Conservation (phyloP, 805 yeast species). For the Cyberlindnera meyerae region DNA sequence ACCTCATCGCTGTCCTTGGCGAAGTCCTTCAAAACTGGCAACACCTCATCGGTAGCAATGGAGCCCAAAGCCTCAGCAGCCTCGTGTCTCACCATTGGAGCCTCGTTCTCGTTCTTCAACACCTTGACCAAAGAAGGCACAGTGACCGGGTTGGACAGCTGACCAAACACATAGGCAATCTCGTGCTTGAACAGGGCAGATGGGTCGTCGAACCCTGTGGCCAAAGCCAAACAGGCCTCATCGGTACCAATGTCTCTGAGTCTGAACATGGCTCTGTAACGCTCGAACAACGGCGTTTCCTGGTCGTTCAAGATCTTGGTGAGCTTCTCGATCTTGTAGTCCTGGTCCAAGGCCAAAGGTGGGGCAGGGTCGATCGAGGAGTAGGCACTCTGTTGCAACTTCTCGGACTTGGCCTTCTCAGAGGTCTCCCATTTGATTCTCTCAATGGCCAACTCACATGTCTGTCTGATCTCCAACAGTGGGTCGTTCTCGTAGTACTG, state of each 20-base stretch:
- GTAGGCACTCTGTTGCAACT: slow-evolving; percentile 69
- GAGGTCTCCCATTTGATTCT: slow-evolving; percentile 91
- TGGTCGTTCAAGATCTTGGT: slow-evolving; percentile 71
- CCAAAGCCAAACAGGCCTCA: slow-evolving; percentile 90
- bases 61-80: slow-evolving; percentile 99
- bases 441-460: slow-evolving; percentile 95
- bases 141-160: slow-evolving; percentile 86
- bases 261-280: slow-evolving; percentile 98
- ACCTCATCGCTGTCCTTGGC: slow-evolving; percentile 80
- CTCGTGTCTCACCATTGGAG: slow-evolving; percentile 99
- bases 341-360: slow-evolving; percentile 68
- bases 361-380: slow-evolving; percentile 98
- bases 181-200: slow-evolving; percentile 96
- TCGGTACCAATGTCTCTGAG: slow-evolving; percentile 90
- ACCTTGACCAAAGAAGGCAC: slow-evolving; percentile 85
- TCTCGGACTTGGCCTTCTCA: slow-evolving; percentile 58
- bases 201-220: slow-evolving; percentile 82
- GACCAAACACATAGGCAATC: slow-evolving; percentile 97
- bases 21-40: slow-evolving; percentile 79
- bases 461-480: slow-evolving; percentile 83
- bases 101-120: slow-evolving; percentile 71
- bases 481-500: slow-evolving; percentile 71
- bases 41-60: slow-evolving; percentile 92
- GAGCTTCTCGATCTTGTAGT: slow-evolving; percentile 61
- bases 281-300: slow-evolving; percentile 73